Conservation (phyloP, 306 rosid species). For the peach (Prunus persica) region Prunus_persica_NCBIv2 NC_034010.1:15754501-15755000, state of each 20-base stretch:
- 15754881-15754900: too few relatives aligned
- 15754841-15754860: neutral
- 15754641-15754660: constrained; percentile 48
- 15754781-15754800: neutral
- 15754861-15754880: too few relatives aligned
- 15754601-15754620: constrained; percentile 47
- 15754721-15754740: neutral
- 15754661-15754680: constrained; percentile 43
- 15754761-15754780: neutral
- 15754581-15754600: constrained; percentile 46
- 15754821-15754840: neutral
- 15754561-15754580: constrained; percentile 13
- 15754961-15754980: too few relatives aligned
- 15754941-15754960: too few relatives aligned
- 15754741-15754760: neutral
- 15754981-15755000: too few relatives aligned
- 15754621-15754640: constrained; percentile 32
- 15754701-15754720: too few relatives aligned
- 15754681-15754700: constrained; percentile 48
- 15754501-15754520: constrained; percentile 25
- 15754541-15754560: constrained; percentile 11
- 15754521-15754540: neutral
- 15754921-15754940: too few relatives aligned
- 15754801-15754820: neutral
- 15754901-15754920: too few relatives aligned